Percentiles rank a stretch among this genome's conserved stretches.
Evolutionary conservation across 2,329 filamentous ascomycete genomes (phyloP).

Genomic region (Fusarium illudens): DNA sequence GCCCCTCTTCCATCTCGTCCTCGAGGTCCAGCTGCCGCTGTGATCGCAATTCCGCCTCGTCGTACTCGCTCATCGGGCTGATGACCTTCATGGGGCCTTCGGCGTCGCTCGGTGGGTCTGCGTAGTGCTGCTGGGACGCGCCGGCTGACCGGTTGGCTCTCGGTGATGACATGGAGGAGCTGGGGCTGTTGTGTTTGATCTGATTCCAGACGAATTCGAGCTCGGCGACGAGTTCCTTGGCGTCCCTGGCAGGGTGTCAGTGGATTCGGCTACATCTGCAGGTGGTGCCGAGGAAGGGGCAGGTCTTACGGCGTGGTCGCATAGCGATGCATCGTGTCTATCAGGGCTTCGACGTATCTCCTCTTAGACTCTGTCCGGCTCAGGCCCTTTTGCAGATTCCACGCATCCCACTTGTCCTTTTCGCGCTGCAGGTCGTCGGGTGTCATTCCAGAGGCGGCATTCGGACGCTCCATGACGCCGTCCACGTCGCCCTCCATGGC

Average conservation of each 20-base stretch:
- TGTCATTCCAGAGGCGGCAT: conserved; percentile 55
- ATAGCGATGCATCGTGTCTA: conserved; percentile 96
- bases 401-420: conserved; percentile 87
- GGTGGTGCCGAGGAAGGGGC: not conserved
- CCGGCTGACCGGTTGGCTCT: conserved; percentile 50
- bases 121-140: conserved; percentile 54
- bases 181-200: conserved; percentile 84
- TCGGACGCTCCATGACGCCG: conserved; percentile 88
- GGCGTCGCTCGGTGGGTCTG: conserved; percentile 58
- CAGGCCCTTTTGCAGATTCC: conserved; percentile 86
- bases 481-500: conserved; percentile 98
- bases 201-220: conserved; percentile 99
- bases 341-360: conserved; percentile 90
- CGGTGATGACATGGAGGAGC: conserved; percentile 67
- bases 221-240: conserved; percentile 86
- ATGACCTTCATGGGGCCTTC: conserved; percentile 73
- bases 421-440: conserved; percentile 66
- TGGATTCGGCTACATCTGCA: not conserved
- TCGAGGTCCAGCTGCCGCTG: conserved; percentile 58
- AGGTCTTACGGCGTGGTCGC: conserved; percentile 78
- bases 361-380: conserved; percentile 92
- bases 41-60: conserved; percentile 69
- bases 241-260: conserved; percentile 64
- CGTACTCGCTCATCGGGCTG: conserved; percentile 86
- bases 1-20: conserved; percentile 54